Conservation (phyloP, 2,329 filamentous ascomycete species). For the Penicillium palitans region DNA sequence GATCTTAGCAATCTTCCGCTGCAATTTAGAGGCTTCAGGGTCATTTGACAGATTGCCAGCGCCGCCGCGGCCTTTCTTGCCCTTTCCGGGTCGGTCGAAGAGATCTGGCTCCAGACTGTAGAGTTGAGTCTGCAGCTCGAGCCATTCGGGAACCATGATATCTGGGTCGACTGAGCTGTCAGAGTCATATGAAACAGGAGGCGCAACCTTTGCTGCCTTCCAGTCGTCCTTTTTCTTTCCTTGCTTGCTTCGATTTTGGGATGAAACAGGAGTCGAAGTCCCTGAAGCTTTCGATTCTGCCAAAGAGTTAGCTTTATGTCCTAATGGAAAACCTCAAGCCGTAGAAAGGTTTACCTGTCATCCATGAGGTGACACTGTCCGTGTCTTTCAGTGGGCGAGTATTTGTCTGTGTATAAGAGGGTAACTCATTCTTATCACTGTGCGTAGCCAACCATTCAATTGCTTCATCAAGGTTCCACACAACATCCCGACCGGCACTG, state of each 20-base stretch:
- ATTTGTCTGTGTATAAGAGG: constrained; percentile 62
- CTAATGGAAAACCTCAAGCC: constrained; percentile 11
- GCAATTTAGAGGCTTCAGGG: constrained; percentile 62
- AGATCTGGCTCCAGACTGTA: constrained; percentile 61
- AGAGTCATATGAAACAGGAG: constrained; percentile 37
- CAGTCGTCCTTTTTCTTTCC: constrained; percentile 29
- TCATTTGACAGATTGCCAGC: constrained; percentile 22
- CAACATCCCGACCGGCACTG: constrained; percentile 59
- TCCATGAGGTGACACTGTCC: constrained; percentile 39
- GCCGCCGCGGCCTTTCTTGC: constrained; percentile 41
- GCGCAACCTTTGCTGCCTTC: constrained; percentile 26
- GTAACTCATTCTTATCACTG: constrained; percentile 67
- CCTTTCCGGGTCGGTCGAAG: constrained; percentile 46
- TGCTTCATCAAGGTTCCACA: constrained; percentile 85
- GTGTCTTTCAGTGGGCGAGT: constrained; percentile 30
- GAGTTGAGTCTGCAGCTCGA: constrained; percentile 71
- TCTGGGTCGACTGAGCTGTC: constrained; percentile 75
- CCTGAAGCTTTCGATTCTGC: constrained; percentile 34
- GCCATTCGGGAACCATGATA: constrained; percentile 70
- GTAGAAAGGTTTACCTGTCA: constrained; percentile 34
- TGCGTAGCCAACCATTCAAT: constrained; percentile 88
- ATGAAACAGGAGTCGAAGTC: constrained; percentile 28
- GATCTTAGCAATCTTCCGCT: constrained; percentile 73
- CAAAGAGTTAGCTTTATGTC: constrained; percentile 29
- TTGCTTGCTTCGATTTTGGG: constrained; percentile 26